Evolutionary conservation across 176 grass and related monocot genomes (phyloP), one percentile per base, ranked within the genome.

Genomic region (Oryza meridionalis): DNA sequence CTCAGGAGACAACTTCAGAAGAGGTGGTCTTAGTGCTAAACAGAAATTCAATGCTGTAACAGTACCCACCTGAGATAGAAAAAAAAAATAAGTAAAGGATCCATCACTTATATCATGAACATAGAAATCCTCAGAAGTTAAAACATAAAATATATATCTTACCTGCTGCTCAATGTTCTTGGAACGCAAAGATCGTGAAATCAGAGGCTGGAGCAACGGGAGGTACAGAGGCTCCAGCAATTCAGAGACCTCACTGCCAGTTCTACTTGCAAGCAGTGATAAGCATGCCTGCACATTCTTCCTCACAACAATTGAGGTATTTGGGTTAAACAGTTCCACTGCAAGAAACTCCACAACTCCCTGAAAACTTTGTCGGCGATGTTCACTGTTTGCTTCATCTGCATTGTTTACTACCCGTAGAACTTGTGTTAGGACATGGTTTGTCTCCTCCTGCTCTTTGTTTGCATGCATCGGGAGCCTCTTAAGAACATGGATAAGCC

Each of bases 361-460:
- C 64, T 96, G 93, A 83, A 99, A 99, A 90, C 96, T 99, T 83
- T 96, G 89, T 17, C 91, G 74, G 29, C 90, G 90, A 70, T 85
- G 81, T 73, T 99, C 96, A 86, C 89, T 99, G 84, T 99, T 99
- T 87, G 96, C 93, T 69, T 99, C 96, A 89, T 99, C 96, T 69
- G 92, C 96, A 79, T 99, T 99, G 80, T 99, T 99, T 77, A 99
- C 96, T 42, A 94, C 96, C 67, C 96, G 83, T 59, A 99, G 82
- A 78, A 99, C 92, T 75, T 96, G 96, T 4, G 89, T 96, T 25
- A 99, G 90, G 77, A 99, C 96, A 89, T 96, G 96, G 62, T 90
- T 99, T 77, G 96, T 96, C 88, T 99, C 96, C 63, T 99, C 96
- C 88, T 99, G 96, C 86, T 99, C 96, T 90, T 96, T 99, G 85